phyloP scores from a whole-genome alignment of 768 basidiomycete species.

The Auricularia heimuer region DNA sequence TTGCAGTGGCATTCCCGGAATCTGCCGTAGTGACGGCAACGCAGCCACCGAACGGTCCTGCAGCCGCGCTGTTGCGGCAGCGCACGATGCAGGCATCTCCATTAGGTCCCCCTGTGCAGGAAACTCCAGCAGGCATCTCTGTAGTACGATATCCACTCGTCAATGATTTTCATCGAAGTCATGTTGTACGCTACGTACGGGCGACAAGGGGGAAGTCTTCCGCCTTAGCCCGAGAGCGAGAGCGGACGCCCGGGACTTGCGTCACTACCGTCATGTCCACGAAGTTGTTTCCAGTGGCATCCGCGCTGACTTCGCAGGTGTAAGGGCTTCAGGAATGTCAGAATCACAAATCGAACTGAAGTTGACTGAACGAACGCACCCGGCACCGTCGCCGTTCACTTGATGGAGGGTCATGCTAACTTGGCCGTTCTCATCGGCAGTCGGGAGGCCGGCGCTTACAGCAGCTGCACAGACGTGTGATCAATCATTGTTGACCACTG shows the following conservation, averaged over 20 bases:
- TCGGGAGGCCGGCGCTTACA: constrained; percentile 16
- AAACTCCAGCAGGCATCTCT: constrained; percentile 7
- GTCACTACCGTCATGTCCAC: constrained; percentile 13
- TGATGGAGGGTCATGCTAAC: constrained; percentile 19
- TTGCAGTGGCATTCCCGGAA: background rate
- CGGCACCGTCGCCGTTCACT: constrained; percentile 24
- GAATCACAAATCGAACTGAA: too few species aligned
- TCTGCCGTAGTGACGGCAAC: constrained; percentile 12
- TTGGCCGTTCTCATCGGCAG: constrained; percentile 15
- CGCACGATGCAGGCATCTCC: constrained; percentile 14
- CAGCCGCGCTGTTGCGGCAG: constrained; percentile 14
- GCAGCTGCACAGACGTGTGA: constrained; percentile 2
- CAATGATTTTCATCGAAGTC: background rate
- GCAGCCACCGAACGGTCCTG: constrained; percentile 26
- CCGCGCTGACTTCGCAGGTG: constrained; percentile 19
- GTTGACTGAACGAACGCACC: constrained; percentile 1
- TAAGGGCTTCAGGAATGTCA: constrained; percentile 8
- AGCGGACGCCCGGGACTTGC: constrained; percentile 16
- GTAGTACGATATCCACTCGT: background rate
- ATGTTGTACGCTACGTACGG: constrained; percentile 5
- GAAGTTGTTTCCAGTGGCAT: constrained; percentile 17
- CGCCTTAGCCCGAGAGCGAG: constrained; percentile 7
- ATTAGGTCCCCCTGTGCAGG: constrained; percentile 12
- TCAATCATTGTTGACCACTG: background rate
- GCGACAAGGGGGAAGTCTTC: constrained; percentile 12